Base-by-base conservation (phyloP, 805 yeast species). In the Starmerella kuoi region DNA sequence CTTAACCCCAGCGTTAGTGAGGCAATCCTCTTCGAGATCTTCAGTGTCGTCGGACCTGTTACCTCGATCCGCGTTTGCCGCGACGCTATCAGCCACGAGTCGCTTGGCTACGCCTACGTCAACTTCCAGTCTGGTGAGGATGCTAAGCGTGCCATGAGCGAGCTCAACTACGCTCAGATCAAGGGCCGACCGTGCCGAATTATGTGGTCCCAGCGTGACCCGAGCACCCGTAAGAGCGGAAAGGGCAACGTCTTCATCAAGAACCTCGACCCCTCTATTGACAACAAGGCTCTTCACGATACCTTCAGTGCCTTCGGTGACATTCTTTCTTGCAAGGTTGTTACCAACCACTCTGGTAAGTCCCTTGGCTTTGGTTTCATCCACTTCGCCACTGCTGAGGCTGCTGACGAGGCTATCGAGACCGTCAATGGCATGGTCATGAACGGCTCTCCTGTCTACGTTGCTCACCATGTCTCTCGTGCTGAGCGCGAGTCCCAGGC, bases 121-220 rank as follows among this genome's bases (percentile, higher is more conserved):
- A 91, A 91, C 80, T 91, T 71, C 79, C 86, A 79, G 70, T 76
- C 79, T 65, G 68, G 73, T 55, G 82, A 73, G 51, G 96, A 91
- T 61, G 97, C 95, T 61, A 86, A 79, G 69, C 78, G 74, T 61
- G 98, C 98, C 50, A 72, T 91, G 64, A 94, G 86, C 63, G 91
- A 85, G 68, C 76, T 91, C 68, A 91, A 88, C 84, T 91, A 91
- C 73, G 68, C 86, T 46, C 77, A 77, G 59, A 78, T 91, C 69
- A 87, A 87, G 67, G 96, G 95, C 61, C 84, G 80, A 61, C 86
- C 95, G 59, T 86, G 96, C 71, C 85, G 98, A 69, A 88, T 91
- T 72, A 91, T 91, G 97, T 86, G 97, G 96, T 86, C 96, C 55
- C 97, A 91, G 73, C 85, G 97, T 70, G 97, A 91, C 65, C 97